Percentiles rank a stretch among this genome's conserved stretches.
phyloP scores from a whole-genome alignment of 257 asterid species.

The Ballota nigra region DNA sequence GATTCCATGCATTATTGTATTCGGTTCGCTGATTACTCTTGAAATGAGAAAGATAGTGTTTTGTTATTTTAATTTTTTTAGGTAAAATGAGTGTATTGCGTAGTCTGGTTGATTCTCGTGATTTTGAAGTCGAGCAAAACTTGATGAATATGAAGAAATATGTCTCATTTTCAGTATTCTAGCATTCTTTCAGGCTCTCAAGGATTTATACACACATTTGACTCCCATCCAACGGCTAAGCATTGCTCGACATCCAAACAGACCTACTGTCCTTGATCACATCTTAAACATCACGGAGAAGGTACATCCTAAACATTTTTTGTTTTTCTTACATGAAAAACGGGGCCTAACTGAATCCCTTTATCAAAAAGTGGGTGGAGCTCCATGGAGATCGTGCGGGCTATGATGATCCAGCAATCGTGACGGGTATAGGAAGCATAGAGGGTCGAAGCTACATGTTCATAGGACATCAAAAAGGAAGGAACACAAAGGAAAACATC shows the following conservation, averaged over 20 bases:
- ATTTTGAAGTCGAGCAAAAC: not conserved
- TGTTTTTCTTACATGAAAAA: not conserved
- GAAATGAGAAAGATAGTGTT: no score
- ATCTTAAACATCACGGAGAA: slow-evolving; percentile 47
- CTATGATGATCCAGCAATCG: slow-evolving; percentile 52
- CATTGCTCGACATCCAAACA: slow-evolving; percentile 55
- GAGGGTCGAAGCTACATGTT: slow-evolving; percentile 48
- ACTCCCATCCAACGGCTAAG: slow-evolving; percentile 48
- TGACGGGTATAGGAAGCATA: slow-evolving; percentile 41
- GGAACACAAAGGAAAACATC: slow-evolving; percentile 54
- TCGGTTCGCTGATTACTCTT: no score
- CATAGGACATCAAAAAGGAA: slow-evolving; percentile 52
- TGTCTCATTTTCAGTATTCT: not conserved
- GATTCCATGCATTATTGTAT: no score
- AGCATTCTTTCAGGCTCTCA: slow-evolving; percentile 36
- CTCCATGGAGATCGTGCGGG: slow-evolving; percentile 56
- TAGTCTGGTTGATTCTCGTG: not conserved
- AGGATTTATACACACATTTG: slow-evolving; percentile 47
- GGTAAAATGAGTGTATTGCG: no score
- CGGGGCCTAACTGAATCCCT: slow-evolving; percentile 13
- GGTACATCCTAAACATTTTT: slow-evolving; percentile 25
- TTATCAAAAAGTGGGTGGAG: slow-evolving; percentile 39
- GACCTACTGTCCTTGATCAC: slow-evolving; percentile 56
- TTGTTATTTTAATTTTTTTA: no score
- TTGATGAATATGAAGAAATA: not conserved